Evolutionary conservation across 495 filamentous ascomycete genomes (phyloP).

Genomic region (Neurospora hispaniola): DNA sequence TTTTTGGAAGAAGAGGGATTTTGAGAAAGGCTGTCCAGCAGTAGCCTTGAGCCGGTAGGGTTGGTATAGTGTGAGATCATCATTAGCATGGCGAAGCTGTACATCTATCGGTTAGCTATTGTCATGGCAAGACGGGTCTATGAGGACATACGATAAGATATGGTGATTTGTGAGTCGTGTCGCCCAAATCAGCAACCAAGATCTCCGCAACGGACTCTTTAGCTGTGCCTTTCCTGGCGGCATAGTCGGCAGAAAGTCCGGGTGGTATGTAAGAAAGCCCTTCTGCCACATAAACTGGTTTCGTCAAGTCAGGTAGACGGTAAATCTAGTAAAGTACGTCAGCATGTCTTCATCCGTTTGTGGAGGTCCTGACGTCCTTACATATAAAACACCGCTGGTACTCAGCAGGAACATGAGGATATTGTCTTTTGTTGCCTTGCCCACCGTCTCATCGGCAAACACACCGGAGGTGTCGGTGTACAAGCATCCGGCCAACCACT

Average conservation of each 20-base stretch:
- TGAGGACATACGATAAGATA: conserved; percentile 58
- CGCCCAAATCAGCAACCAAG: conserved; percentile 74
- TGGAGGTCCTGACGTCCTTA: conserved; percentile 29
- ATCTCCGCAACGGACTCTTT: conserved; percentile 67
- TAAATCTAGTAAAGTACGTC: conserved; percentile 40
- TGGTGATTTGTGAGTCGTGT: conserved; percentile 54
- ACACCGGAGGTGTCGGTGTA: conserved; percentile 55
- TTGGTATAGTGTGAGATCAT: conserved; percentile 82
- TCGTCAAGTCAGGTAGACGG: conserved; percentile 49
- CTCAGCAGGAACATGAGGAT: conserved; percentile 67
- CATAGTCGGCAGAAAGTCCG: conserved; percentile 58
- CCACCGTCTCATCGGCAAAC: conserved; percentile 36
- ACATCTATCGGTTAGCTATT: conserved; percentile 2
- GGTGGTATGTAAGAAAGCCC: conserved; percentile 70
- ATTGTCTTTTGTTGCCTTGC: conserved; percentile 37
- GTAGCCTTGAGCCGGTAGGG: conserved; percentile 46
- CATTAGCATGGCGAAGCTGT: conserved; percentile 63
- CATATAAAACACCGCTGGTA: conserved; percentile 58
- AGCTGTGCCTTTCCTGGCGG: conserved; percentile 53
- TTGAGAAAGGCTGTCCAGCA: conserved; percentile 22
- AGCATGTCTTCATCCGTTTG: not conserved
- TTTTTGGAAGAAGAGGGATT: conserved; percentile 63
- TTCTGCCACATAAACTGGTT: conserved; percentile 52
- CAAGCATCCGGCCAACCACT: conserved; percentile 73
- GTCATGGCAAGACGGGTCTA: not conserved